Base-by-base conservation (phyloP, 2,329 filamentous ascomycete species). In the Massarina eburnea region DNA sequence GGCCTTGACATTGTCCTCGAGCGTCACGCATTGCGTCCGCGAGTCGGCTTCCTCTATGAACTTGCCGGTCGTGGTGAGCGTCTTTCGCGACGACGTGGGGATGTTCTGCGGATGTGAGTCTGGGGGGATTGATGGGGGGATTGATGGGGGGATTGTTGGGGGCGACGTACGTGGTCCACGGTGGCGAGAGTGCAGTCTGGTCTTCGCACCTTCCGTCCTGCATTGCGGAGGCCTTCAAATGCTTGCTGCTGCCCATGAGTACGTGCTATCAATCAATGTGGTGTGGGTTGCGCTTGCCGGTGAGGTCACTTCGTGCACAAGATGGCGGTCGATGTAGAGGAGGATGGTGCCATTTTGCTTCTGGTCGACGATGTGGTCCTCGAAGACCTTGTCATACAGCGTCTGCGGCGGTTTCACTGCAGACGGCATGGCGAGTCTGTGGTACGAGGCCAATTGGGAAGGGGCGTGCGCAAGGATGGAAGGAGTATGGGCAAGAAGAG, bases 251-350 rank as follows among this genome's bases (percentile, higher is more conserved):
- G 45, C 17, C 37, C 51, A 50, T 62, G n/a, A 59, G 54, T 42
- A 32, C 22, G 32, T 44, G 24, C 17, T 18, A 24, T 35, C 6
- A 18, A 7, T 22, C 18, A 17, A 24, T 27, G 39, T 33, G 12
- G 33, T 41, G 51, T 39, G 39, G 10, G 37, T 21, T 39, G 50
- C 46, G 73, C 85, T 68, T 81, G 91, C 88, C 54, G 94, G 94
- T 62, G 92, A 96, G 62, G 94, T 99, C 70, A 99, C 94, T 79
- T 99, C 94, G 71, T 99, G 94, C 52, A 97, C 91, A 52, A 99
- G 81, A 79, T 99, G 94, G 72, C 94, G 83, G 75, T 95, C 90
- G 68, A 97, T 97, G 72, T 97, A 97, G 48, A 97, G 80, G 55
- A 96, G 77, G 62, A 95, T 79, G 47, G 91, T 96, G 73, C 92